These are phyloP conservation scores for Ceratobasidium sp. DNA, from an alignment of 1,284 basidiomycete genomes.

Conservation along the genomic window DNA sequence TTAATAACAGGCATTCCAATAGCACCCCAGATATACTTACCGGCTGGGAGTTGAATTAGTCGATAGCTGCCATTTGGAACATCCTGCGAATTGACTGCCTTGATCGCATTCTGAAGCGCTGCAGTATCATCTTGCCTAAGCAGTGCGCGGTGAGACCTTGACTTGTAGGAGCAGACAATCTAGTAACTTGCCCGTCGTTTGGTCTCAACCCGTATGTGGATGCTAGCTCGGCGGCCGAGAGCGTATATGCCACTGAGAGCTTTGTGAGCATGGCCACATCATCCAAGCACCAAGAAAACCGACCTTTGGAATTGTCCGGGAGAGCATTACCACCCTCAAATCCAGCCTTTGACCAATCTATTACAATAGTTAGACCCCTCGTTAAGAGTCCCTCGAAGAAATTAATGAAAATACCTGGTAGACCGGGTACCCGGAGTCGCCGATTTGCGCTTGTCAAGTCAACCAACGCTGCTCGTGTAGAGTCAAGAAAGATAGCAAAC, in stretches of 20 bases:
- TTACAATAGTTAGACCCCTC: background rate
- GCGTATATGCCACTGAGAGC: slow-evolving; percentile 31
- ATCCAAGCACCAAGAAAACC: background rate
- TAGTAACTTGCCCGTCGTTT: slow-evolving; percentile 36
- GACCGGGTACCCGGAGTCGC: slow-evolving; percentile 14
- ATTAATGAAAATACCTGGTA: slow-evolving; percentile 13
- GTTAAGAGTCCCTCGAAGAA: background rate
- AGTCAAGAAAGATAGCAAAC: background rate
- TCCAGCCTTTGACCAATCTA: slow-evolving; percentile 45
- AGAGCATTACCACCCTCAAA: slow-evolving; percentile 44
- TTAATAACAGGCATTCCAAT: background rate
- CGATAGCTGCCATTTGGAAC: slow-evolving; percentile 29
- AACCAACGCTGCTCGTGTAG: slow-evolving; percentile 19
- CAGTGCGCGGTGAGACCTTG: background rate
- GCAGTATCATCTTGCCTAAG: slow-evolving; percentile 45
- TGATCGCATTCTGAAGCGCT: slow-evolving; percentile 40
- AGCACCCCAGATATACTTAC: slow-evolving; percentile 1
- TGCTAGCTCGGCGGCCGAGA: slow-evolving; percentile 38
- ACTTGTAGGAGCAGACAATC: background rate
- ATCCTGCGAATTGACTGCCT: slow-evolving; percentile 27
- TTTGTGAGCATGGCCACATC: background rate
- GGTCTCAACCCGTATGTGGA: slow-evolving; percentile 37
- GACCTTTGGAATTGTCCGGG: slow-evolving; percentile 44
- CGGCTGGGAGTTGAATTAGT: slow-evolving; percentile 45
- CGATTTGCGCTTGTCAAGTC: slow-evolving; percentile 43